A percentile compares a stretch with the other conserved stretches of the same genome.
Evolutionary conservation across 163 green algal genomes (phyloP).

Genomic region (Chlorella variabilis): DNA sequence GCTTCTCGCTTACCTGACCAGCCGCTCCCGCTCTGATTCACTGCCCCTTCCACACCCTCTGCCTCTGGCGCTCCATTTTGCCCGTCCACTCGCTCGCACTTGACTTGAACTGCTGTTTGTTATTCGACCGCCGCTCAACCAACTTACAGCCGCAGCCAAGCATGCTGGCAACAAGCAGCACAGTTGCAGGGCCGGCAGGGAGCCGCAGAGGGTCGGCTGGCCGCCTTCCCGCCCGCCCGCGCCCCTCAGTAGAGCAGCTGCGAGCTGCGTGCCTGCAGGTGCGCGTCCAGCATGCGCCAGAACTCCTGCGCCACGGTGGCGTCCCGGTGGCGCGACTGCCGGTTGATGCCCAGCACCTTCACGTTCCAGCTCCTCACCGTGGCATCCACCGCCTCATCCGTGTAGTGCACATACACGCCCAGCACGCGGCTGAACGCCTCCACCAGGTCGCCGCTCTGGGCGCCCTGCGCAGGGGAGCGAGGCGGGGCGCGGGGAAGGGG

Average conservation of each 20-base stretch:
- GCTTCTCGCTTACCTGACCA: not conserved
- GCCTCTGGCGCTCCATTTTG: not conserved
- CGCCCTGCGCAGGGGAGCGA: slow-evolving; percentile 55
- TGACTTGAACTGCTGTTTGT: not conserved
- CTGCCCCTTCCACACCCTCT: not conserved
- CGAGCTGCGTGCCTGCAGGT: slow-evolving; percentile 55
- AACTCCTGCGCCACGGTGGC: slow-evolving; percentile 68
- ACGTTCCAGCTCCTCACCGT: slow-evolving; percentile 84
- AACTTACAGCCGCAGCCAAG: too few species aligned
- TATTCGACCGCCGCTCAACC: too few species aligned
- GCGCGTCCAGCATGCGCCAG: slow-evolving; percentile 69
- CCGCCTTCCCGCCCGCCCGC: too few species aligned
- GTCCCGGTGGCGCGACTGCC: slow-evolving; percentile 77
- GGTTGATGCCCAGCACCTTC: slow-evolving; percentile 65
- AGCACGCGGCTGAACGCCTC: slow-evolving; percentile 74
- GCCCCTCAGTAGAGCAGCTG: slow-evolving; percentile 47
- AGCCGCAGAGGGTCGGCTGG: too few species aligned
- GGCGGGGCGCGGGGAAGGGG: too few species aligned
- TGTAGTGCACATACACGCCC: slow-evolving; percentile 79
- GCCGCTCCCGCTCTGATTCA: not conserved
- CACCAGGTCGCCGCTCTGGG: slow-evolving; percentile 74
- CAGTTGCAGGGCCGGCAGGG: too few species aligned
- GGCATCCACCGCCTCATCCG: slow-evolving; percentile 67
- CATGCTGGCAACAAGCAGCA: too few species aligned
- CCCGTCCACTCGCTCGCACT: not conserved